Evolutionary conservation across 2,329 filamentous ascomycete species (phyloP), one percentile per base, ranked within the genome.

Genomic region (Colletotrichum somersetense): DNA sequence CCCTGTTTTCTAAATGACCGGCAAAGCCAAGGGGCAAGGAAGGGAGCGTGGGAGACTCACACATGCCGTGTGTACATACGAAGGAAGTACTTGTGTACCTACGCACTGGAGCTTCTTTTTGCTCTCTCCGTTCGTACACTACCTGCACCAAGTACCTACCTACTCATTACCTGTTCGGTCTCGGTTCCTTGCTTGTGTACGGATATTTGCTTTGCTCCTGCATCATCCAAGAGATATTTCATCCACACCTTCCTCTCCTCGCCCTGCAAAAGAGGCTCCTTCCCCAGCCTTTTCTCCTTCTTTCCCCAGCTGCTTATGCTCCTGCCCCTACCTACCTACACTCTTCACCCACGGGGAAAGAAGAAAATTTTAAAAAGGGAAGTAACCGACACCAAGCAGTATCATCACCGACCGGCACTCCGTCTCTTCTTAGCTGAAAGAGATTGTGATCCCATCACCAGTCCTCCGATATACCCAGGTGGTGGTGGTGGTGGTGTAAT

Each of bases 1-100:
- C 66, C 69, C 69, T 72, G 65, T 63, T 72, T 59, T 59, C 68
- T 23, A 72, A 72, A 72, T 72, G 58, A 72, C 65, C 53, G 46
- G 58, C 44, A 42, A 64, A 42, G 40, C 53, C 53, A 33, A 53
- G 44, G 62, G 48, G 48, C n/a, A 16, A n/a, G n/a, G n/a, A n/a
- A 48, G 44, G 48, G 33, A 11, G 35, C 20, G 5, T 30, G 33
- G 33, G 46, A 40, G 20, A 18, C n/a, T 23, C 18, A 33, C 58
- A 26, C 18, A 50, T n/a, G 30, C 58, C 18, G n/a, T 8, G 42
- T 44, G 12, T 18, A 26, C 26, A 6, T 44, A 44, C 18, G 30
- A 30, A 30, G 2, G 30, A 30, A 30, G 14, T 42, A 42, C 16
- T 16, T 5, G 11, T 40, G 40, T 42, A 42, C 14, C 14, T 42